Evolutionary conservation across 2,329 filamentous ascomycete genomes (phyloP).

Genomic region (Gaeumannomyces tritici): DNA sequence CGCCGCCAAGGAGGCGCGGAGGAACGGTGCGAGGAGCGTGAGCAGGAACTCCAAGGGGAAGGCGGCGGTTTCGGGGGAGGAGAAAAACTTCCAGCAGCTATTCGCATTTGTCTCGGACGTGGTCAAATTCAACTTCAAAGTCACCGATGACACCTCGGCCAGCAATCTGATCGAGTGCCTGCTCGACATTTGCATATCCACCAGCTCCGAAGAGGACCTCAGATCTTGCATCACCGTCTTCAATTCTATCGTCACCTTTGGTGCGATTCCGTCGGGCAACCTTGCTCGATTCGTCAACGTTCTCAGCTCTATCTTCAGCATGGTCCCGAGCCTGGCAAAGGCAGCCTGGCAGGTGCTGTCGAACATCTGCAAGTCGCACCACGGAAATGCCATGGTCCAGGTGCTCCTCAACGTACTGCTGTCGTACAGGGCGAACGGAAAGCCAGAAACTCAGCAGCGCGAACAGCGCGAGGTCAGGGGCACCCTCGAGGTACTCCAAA

Average conservation of each 20-base stretch:
- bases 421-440: conserved; percentile 33
- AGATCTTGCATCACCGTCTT: conserved; percentile 58
- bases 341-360: conserved; percentile 61
- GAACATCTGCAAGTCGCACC: conserved; percentile 64
- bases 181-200: conserved; percentile 59
- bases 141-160: conserved; percentile 53
- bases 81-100: conserved; percentile 52
- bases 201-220: conserved; percentile 55
- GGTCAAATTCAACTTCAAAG: conserved; percentile 67
- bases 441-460: conserved; percentile 34
- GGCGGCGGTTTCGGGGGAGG: conserved; percentile 36
- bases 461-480: conserved; percentile 45
- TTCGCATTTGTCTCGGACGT: conserved; percentile 59
- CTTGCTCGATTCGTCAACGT: conserved; percentile 60
- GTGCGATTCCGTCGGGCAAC: conserved; percentile 53
- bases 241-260: conserved; percentile 62
- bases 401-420: conserved; percentile 54
- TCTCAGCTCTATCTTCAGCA: conserved; percentile 61
- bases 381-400: conserved; percentile 59
- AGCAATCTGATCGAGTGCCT: conserved; percentile 51
- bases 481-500: conserved; percentile 52
- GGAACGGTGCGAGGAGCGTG: conserved; percentile 30
- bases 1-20: conserved; percentile 40
- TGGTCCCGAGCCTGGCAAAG: conserved; percentile 51
- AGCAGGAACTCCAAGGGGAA: conserved; percentile 30